Evolutionary conservation across 306 rosid species (phyloP).

Genomic region (Sphenostylis stenocarpa): DNA sequence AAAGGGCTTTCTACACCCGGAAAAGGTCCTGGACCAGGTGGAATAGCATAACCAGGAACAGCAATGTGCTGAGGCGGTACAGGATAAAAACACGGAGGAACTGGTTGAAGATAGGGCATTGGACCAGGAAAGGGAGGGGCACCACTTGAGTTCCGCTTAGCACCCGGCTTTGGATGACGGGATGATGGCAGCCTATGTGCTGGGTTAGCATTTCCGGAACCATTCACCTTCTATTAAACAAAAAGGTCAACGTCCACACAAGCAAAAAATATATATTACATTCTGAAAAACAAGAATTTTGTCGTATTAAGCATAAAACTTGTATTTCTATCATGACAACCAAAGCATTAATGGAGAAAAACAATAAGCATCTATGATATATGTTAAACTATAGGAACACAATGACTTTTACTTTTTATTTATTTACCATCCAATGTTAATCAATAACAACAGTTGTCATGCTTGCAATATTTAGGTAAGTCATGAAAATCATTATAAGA

Average conservation of each 20-base stretch:
- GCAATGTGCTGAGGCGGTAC: constrained; percentile 65
- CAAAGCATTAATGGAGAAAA: background rate
- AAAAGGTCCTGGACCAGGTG: constrained; percentile 61
- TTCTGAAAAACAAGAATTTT: background rate
- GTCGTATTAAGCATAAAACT: background rate
- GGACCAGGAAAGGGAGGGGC: constrained; percentile 62
- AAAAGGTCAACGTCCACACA: constrained; percentile 47
- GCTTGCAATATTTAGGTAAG: background rate
- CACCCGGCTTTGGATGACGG: constrained; percentile 66
- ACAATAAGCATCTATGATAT: background rate
- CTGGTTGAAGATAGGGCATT: constrained; percentile 57
- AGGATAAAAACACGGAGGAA: constrained; percentile 56
- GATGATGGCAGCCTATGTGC: constrained; percentile 53
- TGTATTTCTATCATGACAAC: background rate
- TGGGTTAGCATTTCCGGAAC: constrained; percentile 59
- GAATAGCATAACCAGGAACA: constrained; percentile 69
- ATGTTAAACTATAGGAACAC: background rate
- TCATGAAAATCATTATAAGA: background rate
- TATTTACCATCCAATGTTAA: constrained; percentile 4
- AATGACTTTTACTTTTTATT: background rate
- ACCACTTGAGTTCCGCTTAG: constrained; percentile 58
- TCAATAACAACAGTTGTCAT: background rate
- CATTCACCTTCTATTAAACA: constrained; percentile 55
- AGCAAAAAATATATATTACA: background rate
- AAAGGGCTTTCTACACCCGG: constrained; percentile 62